Conservation (phyloP, 1,139 yeast species). For the Geotrichum macrosporum region DNA sequence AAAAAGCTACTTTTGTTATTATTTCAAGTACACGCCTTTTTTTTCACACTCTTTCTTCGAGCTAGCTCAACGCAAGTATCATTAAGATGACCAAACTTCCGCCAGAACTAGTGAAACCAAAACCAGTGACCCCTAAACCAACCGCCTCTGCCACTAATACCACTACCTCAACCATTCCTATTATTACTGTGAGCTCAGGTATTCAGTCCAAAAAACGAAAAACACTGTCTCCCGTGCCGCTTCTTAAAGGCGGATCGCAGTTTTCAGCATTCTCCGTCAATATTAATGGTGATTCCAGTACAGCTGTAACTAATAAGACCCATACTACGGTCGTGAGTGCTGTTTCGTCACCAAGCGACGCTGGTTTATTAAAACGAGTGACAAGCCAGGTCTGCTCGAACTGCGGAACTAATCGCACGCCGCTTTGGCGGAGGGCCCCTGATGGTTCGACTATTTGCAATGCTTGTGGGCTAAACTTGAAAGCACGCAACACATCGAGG, state of each 20-base stretch:
- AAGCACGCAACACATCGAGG: constrained; percentile 42
- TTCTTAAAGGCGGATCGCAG: not conserved
- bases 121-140: too few species aligned
- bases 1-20: too few species aligned
- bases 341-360: too few species aligned
- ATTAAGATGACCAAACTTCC: too few species aligned
- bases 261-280: constrained; percentile 1
- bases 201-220: not conserved
- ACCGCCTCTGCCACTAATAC: too few species aligned
- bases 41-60: too few species aligned
- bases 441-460: constrained; percentile 62
- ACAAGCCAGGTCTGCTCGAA: constrained; percentile 52
- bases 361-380: not conserved
- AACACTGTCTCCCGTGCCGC: not conserved
- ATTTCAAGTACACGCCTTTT: too few species aligned
- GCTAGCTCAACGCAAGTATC: too few species aligned
- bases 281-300: not conserved
- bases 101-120: too few species aligned
- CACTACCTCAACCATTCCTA: too few species aligned
- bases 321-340: too few species aligned
- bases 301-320: not conserved
- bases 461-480: constrained; percentile 58
- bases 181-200: too few species aligned
- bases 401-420: constrained; percentile 67
- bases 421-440: constrained; percentile 66